Conservation (phyloP, 139 green algal species). For the Volvox reticuliferus region DNA sequence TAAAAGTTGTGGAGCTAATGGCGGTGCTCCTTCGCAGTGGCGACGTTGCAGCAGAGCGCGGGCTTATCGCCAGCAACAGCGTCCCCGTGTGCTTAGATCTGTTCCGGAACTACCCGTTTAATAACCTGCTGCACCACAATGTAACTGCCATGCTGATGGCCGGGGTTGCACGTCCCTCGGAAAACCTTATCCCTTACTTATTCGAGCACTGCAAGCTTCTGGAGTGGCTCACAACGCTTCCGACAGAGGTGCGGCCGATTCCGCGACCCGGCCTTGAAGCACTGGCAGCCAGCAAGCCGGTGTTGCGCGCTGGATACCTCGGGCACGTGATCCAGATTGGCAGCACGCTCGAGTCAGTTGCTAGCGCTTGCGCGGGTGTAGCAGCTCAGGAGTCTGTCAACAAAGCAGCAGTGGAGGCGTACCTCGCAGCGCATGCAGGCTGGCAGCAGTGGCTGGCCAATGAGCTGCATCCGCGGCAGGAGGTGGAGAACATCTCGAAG, state of each 20-base stretch:
- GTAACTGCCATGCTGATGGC: constrained; percentile 75
- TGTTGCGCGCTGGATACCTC: constrained; percentile 84
- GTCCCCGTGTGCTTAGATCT: constrained; percentile 79
- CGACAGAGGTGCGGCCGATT: constrained; percentile 61
- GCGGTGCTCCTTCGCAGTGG: constrained; percentile 81
- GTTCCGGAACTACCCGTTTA: constrained; percentile 90
- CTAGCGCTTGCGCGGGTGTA: constrained; percentile 8
- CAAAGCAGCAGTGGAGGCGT: constrained; percentile 48
- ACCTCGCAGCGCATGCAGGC: constrained; percentile 51
- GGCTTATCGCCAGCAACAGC: constrained; percentile 65
- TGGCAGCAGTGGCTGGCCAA: constrained; percentile 68
- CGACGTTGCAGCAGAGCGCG: constrained; percentile 65
- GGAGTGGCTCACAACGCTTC: constrained; percentile 77
- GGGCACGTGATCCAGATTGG: constrained; percentile 88
- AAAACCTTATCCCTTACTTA: constrained; percentile 73
- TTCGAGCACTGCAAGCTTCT: constrained; percentile 72
- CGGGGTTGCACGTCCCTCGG: constrained; percentile 52
- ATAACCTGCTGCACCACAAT: constrained; percentile 91
- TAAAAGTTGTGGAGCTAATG: constrained; percentile 88
- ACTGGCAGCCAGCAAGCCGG: constrained; percentile 41
- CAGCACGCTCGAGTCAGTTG: constrained; percentile 60
- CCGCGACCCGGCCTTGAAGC: constrained; percentile 56
- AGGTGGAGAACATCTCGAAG: constrained; percentile 69
- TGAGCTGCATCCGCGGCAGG: constrained; percentile 59
- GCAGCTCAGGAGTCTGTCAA: constrained; percentile 23